Conservation (phyloP, 1,284 basidiomycete species). For the Leccinum holopus region DNA sequence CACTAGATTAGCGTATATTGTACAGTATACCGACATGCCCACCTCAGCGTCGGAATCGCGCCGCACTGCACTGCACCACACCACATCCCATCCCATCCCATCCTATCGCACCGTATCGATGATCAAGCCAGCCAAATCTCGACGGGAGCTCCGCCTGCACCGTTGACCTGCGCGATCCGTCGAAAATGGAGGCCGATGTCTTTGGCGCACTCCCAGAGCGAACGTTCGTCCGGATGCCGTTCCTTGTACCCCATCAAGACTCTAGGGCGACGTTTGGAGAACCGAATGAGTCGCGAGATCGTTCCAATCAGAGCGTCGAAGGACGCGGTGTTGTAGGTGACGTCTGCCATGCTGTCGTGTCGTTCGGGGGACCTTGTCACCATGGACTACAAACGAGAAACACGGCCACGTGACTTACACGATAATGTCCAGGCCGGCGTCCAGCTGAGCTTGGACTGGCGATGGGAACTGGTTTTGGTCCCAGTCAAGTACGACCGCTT, state of each 20-base stretch:
- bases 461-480: conserved; percentile 54
- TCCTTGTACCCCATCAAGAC: conserved; percentile 83
- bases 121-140: conserved; percentile 68
- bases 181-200: conserved; percentile 53
- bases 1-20: conserved; percentile 2
- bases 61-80: neutral
- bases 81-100: neutral
- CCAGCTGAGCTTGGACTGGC: conserved; percentile 42
- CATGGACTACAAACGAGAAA: neutral
- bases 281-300: conserved; percentile 44
- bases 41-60: neutral
- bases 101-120: conserved; percentile 4
- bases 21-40: conserved; percentile 13
- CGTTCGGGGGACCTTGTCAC: neutral
- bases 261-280: conserved; percentile 39
- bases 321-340: conserved; percentile 84
- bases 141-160: conserved; percentile 58
- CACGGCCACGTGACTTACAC: conserved; percentile 40
- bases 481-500: conserved; percentile 71
- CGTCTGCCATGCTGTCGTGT: conserved; percentile 75
- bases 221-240: conserved; percentile 70
- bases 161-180: conserved; percentile 52
- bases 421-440: conserved; percentile 52
- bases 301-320: conserved; percentile 69
- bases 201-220: conserved; percentile 63